phyloP scores from a whole-genome alignment of 2,329 filamentous ascomycete species.

The Talaromyces atroroseus region DNA sequence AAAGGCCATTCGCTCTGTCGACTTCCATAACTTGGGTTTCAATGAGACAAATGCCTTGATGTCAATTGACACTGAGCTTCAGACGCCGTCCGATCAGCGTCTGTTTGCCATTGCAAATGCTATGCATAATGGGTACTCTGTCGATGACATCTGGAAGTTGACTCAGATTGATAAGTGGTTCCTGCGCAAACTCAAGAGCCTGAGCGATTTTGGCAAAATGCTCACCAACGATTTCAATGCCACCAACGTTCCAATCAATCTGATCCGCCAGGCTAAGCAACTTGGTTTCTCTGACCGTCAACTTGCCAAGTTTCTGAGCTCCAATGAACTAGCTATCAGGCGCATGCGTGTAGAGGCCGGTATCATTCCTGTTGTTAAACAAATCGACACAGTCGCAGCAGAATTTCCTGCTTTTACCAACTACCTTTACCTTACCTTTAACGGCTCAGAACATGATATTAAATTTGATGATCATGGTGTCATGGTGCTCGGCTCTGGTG shows the following conservation, averaged over 20 bases:
- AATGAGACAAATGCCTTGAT: conserved; percentile 87
- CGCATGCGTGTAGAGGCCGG: conserved; percentile 77
- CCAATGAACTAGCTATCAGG: conserved; percentile 86
- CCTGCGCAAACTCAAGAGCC: conserved; percentile 79
- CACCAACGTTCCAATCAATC: conserved; percentile 55
- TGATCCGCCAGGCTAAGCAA: conserved; percentile 81
- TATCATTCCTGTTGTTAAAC: conserved; percentile 87
- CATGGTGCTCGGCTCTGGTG: conserved; percentile 93
- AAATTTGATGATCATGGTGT: conserved; percentile 82
- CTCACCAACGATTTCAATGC: conserved; percentile 64
- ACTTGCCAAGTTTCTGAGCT: conserved; percentile 87
- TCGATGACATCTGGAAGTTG: conserved; percentile 96
- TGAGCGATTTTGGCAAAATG: conserved; percentile 80
- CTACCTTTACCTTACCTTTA: conserved; percentile 95
- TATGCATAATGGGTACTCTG: conserved; percentile 87
- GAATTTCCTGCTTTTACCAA: conserved; percentile 95
- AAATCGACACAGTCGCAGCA: conserved; percentile 96
- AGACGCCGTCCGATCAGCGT: conserved; percentile 95
- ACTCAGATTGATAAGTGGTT: conserved; percentile 99
- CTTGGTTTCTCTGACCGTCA: conserved; percentile 93
- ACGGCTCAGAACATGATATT: conserved; percentile 79
- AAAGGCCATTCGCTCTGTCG: conserved; percentile 92
- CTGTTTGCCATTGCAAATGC: conserved; percentile 97
- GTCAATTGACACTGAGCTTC: conserved; percentile 91
- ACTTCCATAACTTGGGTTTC: conserved; percentile 93